Evolutionary conservation across 257 asterid genomes (phyloP).

Genomic region (Fraxinus anomala): DNA sequence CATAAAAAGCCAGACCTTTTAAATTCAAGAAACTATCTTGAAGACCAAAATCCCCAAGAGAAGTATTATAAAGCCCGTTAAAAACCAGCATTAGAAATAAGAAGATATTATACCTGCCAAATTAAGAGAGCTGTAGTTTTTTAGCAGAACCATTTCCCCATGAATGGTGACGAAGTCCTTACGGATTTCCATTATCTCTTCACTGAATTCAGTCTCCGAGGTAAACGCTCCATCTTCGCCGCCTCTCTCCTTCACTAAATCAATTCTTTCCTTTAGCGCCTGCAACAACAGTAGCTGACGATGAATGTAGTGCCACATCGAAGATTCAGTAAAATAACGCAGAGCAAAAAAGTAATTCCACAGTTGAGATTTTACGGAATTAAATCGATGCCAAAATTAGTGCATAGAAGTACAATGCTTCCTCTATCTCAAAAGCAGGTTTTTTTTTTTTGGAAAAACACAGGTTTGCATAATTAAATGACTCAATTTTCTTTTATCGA

Average conservation of each 20-base stretch:
- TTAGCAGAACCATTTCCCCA: constrained; percentile 93
- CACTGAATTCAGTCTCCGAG: constrained; percentile 63
- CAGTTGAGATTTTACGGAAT: not conserved
- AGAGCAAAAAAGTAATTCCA: not conserved
- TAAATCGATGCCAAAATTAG: not conserved
- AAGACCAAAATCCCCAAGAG: not conserved
- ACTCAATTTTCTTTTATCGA: not conserved
- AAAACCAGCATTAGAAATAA: constrained; percentile 4
- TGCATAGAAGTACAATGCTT: not conserved
- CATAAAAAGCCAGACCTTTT: not conserved
- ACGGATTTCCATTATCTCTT: constrained; percentile 68
- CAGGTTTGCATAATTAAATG: too few species aligned
- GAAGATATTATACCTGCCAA: constrained; percentile 68
- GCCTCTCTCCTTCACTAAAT: constrained; percentile 55
- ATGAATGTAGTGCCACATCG: constrained; percentile 1
- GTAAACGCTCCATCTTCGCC: constrained; percentile 35
- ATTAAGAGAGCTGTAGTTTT: constrained; percentile 88
- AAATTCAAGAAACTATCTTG: not conserved
- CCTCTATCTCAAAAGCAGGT: not conserved
- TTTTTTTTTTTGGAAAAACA: not conserved
- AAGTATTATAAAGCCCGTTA: not conserved
- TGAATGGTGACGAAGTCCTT: constrained; percentile 82
- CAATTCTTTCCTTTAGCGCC: constrained; percentile 78
- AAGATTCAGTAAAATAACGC: not conserved
- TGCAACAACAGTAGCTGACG: constrained; percentile 30